Conservation (phyloP, 106 monocot species). For the Allium fistulosum region DNA sequence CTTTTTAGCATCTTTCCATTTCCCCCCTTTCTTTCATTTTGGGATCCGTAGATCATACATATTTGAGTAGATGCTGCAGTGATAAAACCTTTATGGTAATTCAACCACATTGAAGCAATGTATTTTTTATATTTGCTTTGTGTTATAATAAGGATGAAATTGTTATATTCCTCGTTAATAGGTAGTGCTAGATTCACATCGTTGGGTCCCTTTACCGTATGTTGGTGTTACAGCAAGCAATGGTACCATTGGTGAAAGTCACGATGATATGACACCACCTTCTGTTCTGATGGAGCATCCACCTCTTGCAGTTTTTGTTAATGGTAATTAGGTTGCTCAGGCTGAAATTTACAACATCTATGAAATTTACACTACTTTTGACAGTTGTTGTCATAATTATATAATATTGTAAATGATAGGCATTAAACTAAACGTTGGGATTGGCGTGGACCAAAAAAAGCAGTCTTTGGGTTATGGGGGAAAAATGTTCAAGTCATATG, state of each 20-base stretch:
- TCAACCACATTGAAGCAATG: neutral
- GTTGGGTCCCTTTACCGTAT: conserved; percentile 94
- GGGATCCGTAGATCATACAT: neutral
- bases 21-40: too few relatives aligned
- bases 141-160: neutral
- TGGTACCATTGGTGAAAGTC: conserved; percentile 48
- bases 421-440: too few relatives aligned
- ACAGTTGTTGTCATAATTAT: too few relatives aligned
- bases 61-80: neutral
- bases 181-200: conserved; percentile 89
- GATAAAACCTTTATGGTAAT: neutral
- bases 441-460: too few relatives aligned
- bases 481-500: too few relatives aligned
- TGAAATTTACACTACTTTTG: too few relatives aligned
- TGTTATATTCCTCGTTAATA: conserved; percentile 9
- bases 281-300: conserved; percentile 92
- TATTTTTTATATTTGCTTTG: neutral
- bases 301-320: conserved; percentile 93
- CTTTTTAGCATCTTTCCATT: too few relatives aligned
- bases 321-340: conserved; percentile 39
- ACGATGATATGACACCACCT: conserved; percentile 80
- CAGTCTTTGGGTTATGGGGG: too few relatives aligned
- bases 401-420: too few relatives aligned
- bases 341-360: neutral
- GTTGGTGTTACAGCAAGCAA: conserved; percentile 67